Conservation (phyloP, 2,329 filamentous ascomycete species). For the Aspergillus quadrilineatus region DNA sequence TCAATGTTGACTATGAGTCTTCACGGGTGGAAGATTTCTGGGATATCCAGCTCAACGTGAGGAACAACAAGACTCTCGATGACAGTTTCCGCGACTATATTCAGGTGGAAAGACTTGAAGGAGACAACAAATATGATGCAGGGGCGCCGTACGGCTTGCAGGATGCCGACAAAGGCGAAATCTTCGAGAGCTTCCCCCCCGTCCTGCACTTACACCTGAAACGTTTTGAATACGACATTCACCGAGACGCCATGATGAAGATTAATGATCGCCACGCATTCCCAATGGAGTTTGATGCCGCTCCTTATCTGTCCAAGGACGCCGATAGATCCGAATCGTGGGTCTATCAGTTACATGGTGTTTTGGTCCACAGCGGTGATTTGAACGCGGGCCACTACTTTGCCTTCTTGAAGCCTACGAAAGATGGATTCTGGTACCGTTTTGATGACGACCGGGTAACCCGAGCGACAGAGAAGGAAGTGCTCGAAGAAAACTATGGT, state of each 20-base stretch:
- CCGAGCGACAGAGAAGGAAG: conserved; percentile 86
- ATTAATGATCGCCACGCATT: conserved; percentile 60
- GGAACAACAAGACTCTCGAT: conserved; percentile 86
- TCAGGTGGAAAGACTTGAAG: conserved; percentile 92
- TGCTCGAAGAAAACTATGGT: conserved; percentile 94
- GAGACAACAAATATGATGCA: conserved; percentile 97
- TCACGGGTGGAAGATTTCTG: conserved; percentile 96
- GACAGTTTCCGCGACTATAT: conserved; percentile 97
- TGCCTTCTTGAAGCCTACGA: conserved; percentile 89
- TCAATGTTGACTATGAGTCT: conserved; percentile 96
- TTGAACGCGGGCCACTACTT: conserved; percentile 98
- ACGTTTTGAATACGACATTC: conserved; percentile 96
- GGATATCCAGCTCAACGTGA: conserved; percentile 97
- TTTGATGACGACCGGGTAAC: conserved; percentile 98
- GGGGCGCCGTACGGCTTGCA: conserved; percentile 87
- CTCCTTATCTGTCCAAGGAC: conserved; percentile 81
- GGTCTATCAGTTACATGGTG: conserved; percentile 89
- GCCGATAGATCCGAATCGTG: conserved; percentile 87
- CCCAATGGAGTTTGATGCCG: conserved; percentile 57
- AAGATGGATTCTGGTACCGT: conserved; percentile 92
- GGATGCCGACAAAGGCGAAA: conserved; percentile 95
- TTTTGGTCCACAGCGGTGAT: conserved; percentile 94
- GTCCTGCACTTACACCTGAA: conserved; percentile 94
- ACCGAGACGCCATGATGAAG: conserved; percentile 97
- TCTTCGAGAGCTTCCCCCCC: conserved; percentile 92